Base-by-base conservation (phyloP, 108 stramenopile genomes). In the Skeletonema menzelii region DNA sequence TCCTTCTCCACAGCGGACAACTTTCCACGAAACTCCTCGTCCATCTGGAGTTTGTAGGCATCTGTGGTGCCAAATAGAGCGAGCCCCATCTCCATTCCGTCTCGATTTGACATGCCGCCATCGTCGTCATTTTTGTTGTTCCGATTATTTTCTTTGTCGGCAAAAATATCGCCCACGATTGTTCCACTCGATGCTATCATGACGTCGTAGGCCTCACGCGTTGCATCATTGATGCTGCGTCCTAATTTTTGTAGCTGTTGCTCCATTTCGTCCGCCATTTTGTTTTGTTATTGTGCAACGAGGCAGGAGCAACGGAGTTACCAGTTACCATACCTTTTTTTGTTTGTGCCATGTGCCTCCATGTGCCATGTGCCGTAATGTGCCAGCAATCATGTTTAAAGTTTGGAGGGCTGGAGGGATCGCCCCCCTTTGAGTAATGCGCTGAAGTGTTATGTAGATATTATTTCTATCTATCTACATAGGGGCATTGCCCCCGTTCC, bases 31-130 rank as follows among this genome's bases (percentile, higher is more conserved):
- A 47, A 68, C 24, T 80, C 79, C 1, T 67, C 31, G 11, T 80
- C 67, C 60, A 69, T 44, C 55, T 73, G 56, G 4, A 24, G 8
- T 11, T 28, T 38, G 62, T 80, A 80, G 2, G 59, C 34, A 22
- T 63, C 34, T 27, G 72, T 64, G 31, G 79, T 80, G 37, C 79
- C 79, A 44, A 80, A 80, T 42, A 80, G 72, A n/a, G 53, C 30
- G 24, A 80, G 63, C 35, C 79, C 79, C 27, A 69, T 27, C 30
- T 80, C 79, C 37, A 56, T 38, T 55, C 79, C 79, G 13, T 67
- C 62, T 20, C 67, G 65, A 20, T 56, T 37, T 53, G 49, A 53
- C 49, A 53, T 20, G 46, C 7, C 46, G 17, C 11, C 27, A 2
- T 38, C 27, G 2, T 30, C 59, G 59, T 60, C 59, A 56, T 67